A percentile compares a stretch with the other conserved stretches of the same genome.
Evolutionary conservation across 2,329 filamentous ascomycete genomes (phyloP).

Genomic region (Colletotrichum coccodes): DNA sequence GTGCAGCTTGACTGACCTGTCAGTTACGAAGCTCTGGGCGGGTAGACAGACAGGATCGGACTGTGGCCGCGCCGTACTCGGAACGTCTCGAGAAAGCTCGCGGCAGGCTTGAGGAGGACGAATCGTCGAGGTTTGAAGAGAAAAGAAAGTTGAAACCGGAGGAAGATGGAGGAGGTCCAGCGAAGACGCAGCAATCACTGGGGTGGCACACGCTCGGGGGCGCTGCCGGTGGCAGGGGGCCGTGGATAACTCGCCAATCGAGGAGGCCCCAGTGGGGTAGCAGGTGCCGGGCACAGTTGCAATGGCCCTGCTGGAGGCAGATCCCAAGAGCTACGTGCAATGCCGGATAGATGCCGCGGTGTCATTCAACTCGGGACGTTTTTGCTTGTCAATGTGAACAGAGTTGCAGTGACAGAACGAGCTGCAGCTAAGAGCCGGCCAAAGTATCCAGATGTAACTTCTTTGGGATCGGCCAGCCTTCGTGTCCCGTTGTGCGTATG

Average conservation of each 20-base stretch:
- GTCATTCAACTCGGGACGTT: background rate
- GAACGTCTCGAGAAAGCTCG: background rate
- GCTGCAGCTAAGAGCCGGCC: background rate
- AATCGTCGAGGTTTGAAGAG: background rate
- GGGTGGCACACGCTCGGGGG: conserved; percentile 10
- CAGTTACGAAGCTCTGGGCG: conserved; percentile 6
- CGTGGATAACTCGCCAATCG: conserved; percentile 18
- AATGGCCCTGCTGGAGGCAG: background rate
- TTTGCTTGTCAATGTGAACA: conserved; percentile 8
- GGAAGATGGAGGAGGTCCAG: background rate
- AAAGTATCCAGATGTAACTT: background rate
- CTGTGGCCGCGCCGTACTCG: background rate
- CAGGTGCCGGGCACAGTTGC: background rate
- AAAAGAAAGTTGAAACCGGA: conserved; percentile 27
- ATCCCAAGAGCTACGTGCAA: background rate
- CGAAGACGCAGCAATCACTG: background rate
- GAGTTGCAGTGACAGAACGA: conserved; percentile 7
- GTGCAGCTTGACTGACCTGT: conserved; percentile 11
- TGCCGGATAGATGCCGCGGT: conserved; percentile 3
- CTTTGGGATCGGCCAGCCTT: background rate
- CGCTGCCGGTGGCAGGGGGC: conserved; percentile 5
- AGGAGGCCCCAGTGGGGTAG: background rate
- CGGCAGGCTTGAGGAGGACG: background rate
- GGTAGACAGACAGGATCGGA: background rate
- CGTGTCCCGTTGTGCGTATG: background rate